These are phyloP conservation scores for Dictyostelium capitatum DNA, from an alignment of 78 protist species.

Conservation along the genomic window DNA sequence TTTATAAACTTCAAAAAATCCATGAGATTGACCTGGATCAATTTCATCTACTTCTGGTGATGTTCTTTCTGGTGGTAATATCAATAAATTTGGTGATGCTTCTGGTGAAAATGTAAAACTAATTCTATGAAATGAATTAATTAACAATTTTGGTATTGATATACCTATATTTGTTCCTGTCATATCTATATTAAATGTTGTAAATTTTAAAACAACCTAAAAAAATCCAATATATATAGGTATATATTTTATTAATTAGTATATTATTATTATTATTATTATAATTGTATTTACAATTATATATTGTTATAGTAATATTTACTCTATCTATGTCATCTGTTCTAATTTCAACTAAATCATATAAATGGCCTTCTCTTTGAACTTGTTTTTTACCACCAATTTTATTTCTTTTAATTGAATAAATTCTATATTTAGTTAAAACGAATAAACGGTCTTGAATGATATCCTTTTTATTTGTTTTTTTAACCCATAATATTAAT, in stretches of 20 bases:
- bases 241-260: too few species aligned
- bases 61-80: conserved; percentile 70
- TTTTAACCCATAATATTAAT: conserved; percentile 65
- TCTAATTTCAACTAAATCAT: conserved; percentile 70
- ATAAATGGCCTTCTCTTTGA: conserved; percentile 70
- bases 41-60: conserved; percentile 59
- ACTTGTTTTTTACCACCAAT: conserved; percentile 70
- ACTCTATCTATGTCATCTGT: conserved; percentile 74
- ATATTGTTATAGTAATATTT: background rate
- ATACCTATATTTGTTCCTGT: conserved; percentile 50
- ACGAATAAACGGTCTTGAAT: conserved; percentile 79
- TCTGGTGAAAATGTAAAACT: conserved; percentile 73
- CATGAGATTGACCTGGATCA: conserved; percentile 77
- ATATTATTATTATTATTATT: too few species aligned
- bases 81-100: conserved; percentile 58
- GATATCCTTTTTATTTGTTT: conserved; percentile 75
- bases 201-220: conserved; percentile 42
- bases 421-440: conserved; percentile 50
- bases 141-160: conserved; percentile 60
- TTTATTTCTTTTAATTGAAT: conserved; percentile 67
- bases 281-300: background rate
- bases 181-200: conserved; percentile 64
- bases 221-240: background rate
- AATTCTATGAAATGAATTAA: conserved; percentile 71
- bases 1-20: conserved; percentile 71